Evolutionary conservation across 1,284 basidiomycete species (phyloP).

Genomic region (Microbotryum violaceum): DNA sequence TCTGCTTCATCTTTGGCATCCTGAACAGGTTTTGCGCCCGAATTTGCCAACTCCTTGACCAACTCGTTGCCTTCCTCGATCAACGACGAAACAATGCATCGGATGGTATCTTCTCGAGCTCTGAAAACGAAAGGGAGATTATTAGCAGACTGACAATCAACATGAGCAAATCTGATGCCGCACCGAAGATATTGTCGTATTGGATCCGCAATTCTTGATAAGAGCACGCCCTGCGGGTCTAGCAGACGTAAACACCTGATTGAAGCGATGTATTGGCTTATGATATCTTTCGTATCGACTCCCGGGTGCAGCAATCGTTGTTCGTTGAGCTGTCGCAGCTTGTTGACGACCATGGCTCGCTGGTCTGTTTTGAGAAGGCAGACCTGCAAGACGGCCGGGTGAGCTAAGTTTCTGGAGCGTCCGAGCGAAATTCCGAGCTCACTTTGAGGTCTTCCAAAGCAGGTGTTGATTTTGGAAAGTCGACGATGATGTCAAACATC

Average conservation of each 20-base stretch:
- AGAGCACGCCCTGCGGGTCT: constrained; percentile 82
- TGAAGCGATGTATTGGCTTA: constrained; percentile 87
- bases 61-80: constrained; percentile 80
- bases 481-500: constrained; percentile 92
- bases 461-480: constrained; percentile 77
- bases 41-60: constrained; percentile 42
- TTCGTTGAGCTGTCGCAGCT: constrained; percentile 66
- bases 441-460: constrained; percentile 84
- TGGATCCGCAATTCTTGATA: constrained; percentile 84
- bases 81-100: constrained; percentile 81
- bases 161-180: constrained; percentile 15
- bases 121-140: constrained; percentile 42
- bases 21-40: constrained; percentile 19
- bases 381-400: constrained; percentile 46
- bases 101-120: constrained; percentile 79
- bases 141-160: no score
- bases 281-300: constrained; percentile 85
- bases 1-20: constrained; percentile 53
- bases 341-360: constrained; percentile 58
- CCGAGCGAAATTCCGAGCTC: constrained; percentile 23
- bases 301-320: constrained; percentile 90
- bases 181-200: constrained; percentile 78
- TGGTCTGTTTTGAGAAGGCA: constrained; percentile 72
- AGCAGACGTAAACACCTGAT: constrained; percentile 84
- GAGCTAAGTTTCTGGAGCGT: no score